phyloP scores from a whole-genome alignment of 2,329 filamentous ascomycete species.

The Grosmannia serpens region DNA sequence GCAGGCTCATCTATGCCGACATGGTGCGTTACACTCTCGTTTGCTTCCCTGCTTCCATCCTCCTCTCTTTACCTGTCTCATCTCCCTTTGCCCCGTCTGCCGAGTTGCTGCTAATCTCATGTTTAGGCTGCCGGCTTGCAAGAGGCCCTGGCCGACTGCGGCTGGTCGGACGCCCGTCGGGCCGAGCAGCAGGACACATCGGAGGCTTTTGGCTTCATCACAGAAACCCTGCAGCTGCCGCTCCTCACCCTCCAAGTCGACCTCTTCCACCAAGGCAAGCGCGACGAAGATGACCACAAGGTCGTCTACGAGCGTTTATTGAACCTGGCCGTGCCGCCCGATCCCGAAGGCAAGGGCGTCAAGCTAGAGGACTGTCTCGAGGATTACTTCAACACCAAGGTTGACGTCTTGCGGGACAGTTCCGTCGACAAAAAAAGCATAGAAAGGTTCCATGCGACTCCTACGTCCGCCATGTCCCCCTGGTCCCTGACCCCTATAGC shows the following conservation, averaged over 20 bases:
- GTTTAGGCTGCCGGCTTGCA: slow-evolving; percentile 40
- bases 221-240: slow-evolving; percentile 76
- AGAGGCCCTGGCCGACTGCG: slow-evolving; percentile 69
- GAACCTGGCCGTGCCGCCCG: slow-evolving; percentile 78
- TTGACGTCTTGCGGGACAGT: slow-evolving; percentile 73
- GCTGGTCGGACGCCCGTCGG: slow-evolving; percentile 70
- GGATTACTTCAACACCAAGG: slow-evolving; percentile 86
- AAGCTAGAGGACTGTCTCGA: slow-evolving; percentile 87
- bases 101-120: not conserved
- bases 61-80: too few species aligned
- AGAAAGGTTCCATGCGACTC: not conserved
- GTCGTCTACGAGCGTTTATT: slow-evolving; percentile 84
- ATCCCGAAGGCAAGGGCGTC: slow-evolving; percentile 57
- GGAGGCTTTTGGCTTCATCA: slow-evolving; percentile 91
- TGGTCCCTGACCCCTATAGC: not conserved
- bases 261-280: slow-evolving; percentile 76
- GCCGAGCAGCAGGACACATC: slow-evolving; percentile 89
- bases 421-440: slow-evolving; percentile 39
- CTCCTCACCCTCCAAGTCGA: slow-evolving; percentile 87
- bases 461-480: not conserved
- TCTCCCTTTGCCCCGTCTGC: not conserved
- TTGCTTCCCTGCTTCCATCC: not conserved
- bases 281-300: slow-evolving; percentile 81
- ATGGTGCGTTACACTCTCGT: slow-evolving; percentile 45
- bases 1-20: slow-evolving; percentile 74